phyloP scores from a whole-genome alignment of 176 grass and related monocot species.

The Phoenix roebelenii region DNA sequence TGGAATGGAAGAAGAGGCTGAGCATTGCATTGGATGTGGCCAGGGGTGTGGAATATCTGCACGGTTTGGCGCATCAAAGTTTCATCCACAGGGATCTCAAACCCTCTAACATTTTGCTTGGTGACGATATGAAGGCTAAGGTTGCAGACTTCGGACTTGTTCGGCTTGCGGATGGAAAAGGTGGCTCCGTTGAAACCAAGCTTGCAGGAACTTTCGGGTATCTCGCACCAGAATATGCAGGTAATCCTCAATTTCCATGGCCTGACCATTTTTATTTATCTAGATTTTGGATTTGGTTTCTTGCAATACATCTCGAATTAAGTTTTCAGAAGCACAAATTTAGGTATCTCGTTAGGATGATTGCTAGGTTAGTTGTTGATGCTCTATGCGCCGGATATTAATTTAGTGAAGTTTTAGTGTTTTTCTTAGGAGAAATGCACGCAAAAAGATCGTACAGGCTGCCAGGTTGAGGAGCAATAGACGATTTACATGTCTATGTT shows the following conservation, averaged over 20 bases:
- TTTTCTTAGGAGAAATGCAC: no score
- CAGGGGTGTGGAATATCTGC: conserved; percentile 90
- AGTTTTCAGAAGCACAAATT: no score
- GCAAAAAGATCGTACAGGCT: no score
- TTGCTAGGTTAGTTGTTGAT: no score
- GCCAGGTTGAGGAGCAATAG: no score
- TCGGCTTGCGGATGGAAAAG: conserved; percentile 82
- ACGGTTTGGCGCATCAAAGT: conserved; percentile 82
- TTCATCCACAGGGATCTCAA: conserved; percentile 98
- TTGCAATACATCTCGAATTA: no score
- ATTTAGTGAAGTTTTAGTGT: no score
- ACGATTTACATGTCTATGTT: no score
- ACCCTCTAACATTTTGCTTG: conserved; percentile 87
- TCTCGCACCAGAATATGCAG: conserved; percentile 95
- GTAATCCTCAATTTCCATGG: conserved; percentile 28
- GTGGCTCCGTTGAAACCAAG: conserved; percentile 67
- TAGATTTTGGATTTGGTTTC: neutral
- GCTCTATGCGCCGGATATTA: no score
- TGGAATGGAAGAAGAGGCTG: conserved; percentile 90
- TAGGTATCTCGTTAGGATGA: no score
- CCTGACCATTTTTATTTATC: neutral
- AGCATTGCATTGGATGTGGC: conserved; percentile 89
- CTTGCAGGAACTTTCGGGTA: conserved; percentile 93
- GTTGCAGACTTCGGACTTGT: conserved; percentile 94
- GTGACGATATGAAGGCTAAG: conserved; percentile 98